Percentiles rank a stretch among this genome's conserved stretches.
Evolutionary conservation across 306 rosid species (phyloP).

Genomic region (Parietaria judaica): DNA sequence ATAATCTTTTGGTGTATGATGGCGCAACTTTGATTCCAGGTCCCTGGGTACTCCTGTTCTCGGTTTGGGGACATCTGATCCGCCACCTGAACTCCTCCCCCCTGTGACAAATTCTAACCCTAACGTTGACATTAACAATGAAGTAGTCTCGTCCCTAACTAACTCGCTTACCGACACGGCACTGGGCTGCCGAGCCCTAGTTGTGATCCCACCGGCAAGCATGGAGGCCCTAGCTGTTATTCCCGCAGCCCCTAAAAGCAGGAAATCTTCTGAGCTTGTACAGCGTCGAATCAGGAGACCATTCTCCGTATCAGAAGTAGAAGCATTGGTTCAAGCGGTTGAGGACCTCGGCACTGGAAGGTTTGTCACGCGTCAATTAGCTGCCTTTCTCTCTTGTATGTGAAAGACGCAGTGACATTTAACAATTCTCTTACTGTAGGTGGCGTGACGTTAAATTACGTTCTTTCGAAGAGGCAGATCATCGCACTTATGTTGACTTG

Average conservation of each 20-base stretch:
- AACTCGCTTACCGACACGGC: slow-evolving; percentile 34
- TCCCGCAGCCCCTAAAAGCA: slow-evolving; percentile 57
- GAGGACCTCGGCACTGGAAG: slow-evolving; percentile 98
- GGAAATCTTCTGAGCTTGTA: slow-evolving; percentile 55
- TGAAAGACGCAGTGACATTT: slow-evolving; percentile 12
- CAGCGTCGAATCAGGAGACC: slow-evolving; percentile 96
- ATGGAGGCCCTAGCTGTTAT: slow-evolving; percentile 48
- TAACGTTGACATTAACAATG: slow-evolving; percentile 40
- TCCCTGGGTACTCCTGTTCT: slow-evolving; percentile 37
- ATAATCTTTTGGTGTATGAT: slow-evolving; percentile 17
- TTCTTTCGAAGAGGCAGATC: slow-evolving; percentile 81
- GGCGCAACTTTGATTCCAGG: slow-evolving; percentile 36
- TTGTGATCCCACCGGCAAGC: slow-evolving; percentile 43
- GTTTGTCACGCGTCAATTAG: slow-evolving; percentile 27
- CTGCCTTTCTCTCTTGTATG: slow-evolving; percentile 6
- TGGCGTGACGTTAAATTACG: slow-evolving; percentile 95
- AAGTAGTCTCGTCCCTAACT: slow-evolving; percentile 37
- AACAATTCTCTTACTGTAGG: slow-evolving; percentile 36
- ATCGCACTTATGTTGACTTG: slow-evolving; percentile 91
- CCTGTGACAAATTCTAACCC: slow-evolving; percentile 25
- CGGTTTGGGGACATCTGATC: slow-evolving; percentile 37
- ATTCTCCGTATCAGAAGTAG: slow-evolving; percentile 86
- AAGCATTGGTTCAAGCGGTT: slow-evolving; percentile 83
- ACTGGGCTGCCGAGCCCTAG: slow-evolving; percentile 52
- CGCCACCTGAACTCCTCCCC: slow-evolving; percentile 31